Evolutionary conservation across 108 stramenopile species (phyloP), one percentile per base, ranked within the genome.

Genomic region (Fragilaria crotonensis): DNA sequence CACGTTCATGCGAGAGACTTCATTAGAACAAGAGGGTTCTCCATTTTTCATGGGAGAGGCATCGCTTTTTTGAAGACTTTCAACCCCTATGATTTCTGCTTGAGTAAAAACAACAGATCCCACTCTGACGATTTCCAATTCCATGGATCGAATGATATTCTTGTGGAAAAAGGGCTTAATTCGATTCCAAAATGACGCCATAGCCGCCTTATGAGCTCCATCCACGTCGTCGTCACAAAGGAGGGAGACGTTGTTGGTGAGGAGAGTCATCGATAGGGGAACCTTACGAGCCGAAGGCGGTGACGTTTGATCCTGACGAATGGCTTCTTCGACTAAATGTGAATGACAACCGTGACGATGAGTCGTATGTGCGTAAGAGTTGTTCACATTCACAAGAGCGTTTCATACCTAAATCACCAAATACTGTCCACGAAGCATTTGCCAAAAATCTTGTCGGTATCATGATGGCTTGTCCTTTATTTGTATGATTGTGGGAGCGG

Each of bases 381-480:
- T 14, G 17, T 9, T 17, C 9, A 14, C 41, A 17, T 44, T 14
- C 14, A 44, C 14, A 44, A 44, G 41, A 44, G 19, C 31, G 2
- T 5, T 25, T 58, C 59, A 45, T 60, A 60, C 59, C 70, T 22
- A 65, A 60, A 21, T 71, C 63, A 25, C 64, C 64, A 60, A 71
- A 71, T 3, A 57, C 14, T 26, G 46, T 71, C 70, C 70, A 73
- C 5, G 67, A 57, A 27, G 31, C 67, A 52, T 63, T 28, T 3
- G 64, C 72, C 33, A 57, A 21, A 0, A 73, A 47, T 11, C 48
- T 17, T 27, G 61, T 73, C 3, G 72, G 72, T 9, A 67, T 54
- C 22, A 54, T 52, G 20, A 60, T 46, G 11, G 48, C 57, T 18
- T 28, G 54, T 28, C 51, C 18, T 30, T 61, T 52, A 0, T 47